Base-by-base conservation (phyloP, 2,329 filamentous ascomycete genomes). In the Huntiella bhutanensis region DNA sequence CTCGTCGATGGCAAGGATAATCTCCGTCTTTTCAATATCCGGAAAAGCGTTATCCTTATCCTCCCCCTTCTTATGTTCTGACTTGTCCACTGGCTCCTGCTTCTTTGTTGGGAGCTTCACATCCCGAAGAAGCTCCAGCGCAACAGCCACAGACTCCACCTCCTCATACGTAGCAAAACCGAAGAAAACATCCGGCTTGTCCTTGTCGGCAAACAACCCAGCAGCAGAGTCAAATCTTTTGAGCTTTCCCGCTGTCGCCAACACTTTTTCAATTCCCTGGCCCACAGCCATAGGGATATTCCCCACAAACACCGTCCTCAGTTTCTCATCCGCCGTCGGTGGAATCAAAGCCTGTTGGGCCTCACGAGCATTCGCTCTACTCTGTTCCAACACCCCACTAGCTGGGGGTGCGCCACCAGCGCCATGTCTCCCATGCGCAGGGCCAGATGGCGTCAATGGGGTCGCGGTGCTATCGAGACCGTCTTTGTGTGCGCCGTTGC, bases 141-240 rank as follows among this genome's bases (percentile, higher is more conserved):
- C 91, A 39, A 80, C 80, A 59, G 80, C 77, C 54, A 98, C 69
- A 53, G 86, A 88, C 60, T 94, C 83, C 17, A 80, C 77, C 60
- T 96, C 87, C 52, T 94, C 88, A 61, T 82, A 98, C 62, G 95
- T 82, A 50, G 88, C 91, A 63, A 98, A 96, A 11, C 88, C 91
- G 66, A 96, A 96, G 52, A 79, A 80, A 62, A 80, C 79, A 47
- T 78, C 77, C 63, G 88, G 91, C 53, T 82, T 76, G 53, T 85
- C 78, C n/a, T 66, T 59, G 12, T 66, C 57, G 33, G 68, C 63
- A 11, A 13, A 13, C n/a, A 43, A 43, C 12, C 67, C 70, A 42
- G 73, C 75, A 33, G 77, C 80, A 50, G 84, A 70, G 52, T 87
- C 86, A 86, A 87, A 98, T 55, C 85, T 78, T 52, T 82, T 76